These are phyloP conservation scores for Crithidia sp. DNA, from an alignment of 208 protist species.

Conservation along the genomic window DNA sequence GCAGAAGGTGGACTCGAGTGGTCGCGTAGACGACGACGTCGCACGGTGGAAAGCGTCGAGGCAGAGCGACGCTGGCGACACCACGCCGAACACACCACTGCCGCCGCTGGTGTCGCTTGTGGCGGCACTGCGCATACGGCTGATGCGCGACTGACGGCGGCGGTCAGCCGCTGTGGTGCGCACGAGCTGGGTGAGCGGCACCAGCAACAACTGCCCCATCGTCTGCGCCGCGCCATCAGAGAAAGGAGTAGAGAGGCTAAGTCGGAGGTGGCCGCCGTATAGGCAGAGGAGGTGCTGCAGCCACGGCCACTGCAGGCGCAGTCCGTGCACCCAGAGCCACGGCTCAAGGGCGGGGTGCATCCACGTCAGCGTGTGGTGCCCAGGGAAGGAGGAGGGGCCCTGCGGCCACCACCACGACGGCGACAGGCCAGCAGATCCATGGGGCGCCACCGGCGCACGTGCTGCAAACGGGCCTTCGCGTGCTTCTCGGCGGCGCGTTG, in stretches of 20 bases:
- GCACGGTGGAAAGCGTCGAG: neutral
- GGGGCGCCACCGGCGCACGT: no score
- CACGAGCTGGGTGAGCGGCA: slow-evolving; percentile 7
- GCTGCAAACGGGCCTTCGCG: no score
- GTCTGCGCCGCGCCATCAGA: neutral
- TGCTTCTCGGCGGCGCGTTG: no score
- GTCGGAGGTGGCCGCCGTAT: slow-evolving; percentile 31
- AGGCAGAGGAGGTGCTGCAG: slow-evolving; percentile 33
- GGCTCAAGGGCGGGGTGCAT: slow-evolving; percentile 22
- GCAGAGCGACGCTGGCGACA: slow-evolving; percentile 5
- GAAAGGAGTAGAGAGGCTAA: slow-evolving; percentile 1
- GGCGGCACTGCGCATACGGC: neutral
- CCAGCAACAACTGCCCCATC: slow-evolving; percentile 15
- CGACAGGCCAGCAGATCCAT: neutral
- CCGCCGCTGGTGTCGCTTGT: neutral
- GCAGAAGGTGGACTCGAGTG: slow-evolving; percentile 20
- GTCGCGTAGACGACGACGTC: neutral
- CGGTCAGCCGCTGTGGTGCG: neutral
- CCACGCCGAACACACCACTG: neutral
- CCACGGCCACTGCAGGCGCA: slow-evolving; percentile 39
- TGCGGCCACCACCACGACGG: neutral
- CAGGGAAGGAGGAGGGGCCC: neutral
- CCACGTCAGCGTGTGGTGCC: slow-evolving; percentile 2
- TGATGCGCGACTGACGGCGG: neutral
- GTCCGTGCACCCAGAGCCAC: slow-evolving; percentile 23